Conservation (phyloP, 176 grass and related monocot genomes). For the Melocanna baccifera region DNA sequence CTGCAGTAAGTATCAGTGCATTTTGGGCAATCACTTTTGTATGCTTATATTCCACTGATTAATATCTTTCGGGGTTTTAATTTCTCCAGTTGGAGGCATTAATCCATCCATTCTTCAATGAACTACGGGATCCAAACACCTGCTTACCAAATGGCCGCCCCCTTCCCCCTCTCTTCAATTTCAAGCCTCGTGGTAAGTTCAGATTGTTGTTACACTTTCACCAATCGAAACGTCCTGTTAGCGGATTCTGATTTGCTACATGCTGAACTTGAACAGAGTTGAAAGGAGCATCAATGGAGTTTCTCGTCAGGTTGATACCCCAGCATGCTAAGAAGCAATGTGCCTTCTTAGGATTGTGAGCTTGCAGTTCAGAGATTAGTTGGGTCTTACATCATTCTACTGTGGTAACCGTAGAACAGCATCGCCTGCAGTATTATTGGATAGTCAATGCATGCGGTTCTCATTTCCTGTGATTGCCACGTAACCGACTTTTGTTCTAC, state of each 20-base stretch:
- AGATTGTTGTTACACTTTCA: conserved; percentile 5
- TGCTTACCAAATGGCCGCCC: conserved; percentile 71
- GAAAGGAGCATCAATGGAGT: conserved; percentile 56
- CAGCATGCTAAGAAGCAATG: conserved; percentile 59
- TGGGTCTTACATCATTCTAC: not conserved
- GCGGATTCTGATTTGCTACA: conserved; percentile 26
- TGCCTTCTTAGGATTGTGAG: not conserved
- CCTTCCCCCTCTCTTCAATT: conserved; percentile 82
- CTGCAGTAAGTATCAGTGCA: conserved; percentile 59
- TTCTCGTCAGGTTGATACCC: conserved; percentile 65
- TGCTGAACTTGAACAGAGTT: conserved; percentile 53
- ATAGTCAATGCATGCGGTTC: not conserved
- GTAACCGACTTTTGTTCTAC: not conserved
- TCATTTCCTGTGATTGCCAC: not conserved
- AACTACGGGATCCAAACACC: conserved; percentile 58
- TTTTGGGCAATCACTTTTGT: not conserved
- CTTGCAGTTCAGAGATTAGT: not conserved
- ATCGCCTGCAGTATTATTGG: conserved; percentile 24
- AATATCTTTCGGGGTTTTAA: not conserved
- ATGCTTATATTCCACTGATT: not conserved
- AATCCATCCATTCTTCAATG: conserved; percentile 81
- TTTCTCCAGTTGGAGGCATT: conserved; percentile 65
- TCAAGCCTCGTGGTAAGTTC: conserved; percentile 71
- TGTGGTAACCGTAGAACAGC: conserved; percentile 3
- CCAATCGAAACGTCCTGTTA: not conserved